These are phyloP conservation scores for Eucalyptus curtisii DNA, from an alignment of 345 rosid genomes.

Conservation along the genomic window DNA sequence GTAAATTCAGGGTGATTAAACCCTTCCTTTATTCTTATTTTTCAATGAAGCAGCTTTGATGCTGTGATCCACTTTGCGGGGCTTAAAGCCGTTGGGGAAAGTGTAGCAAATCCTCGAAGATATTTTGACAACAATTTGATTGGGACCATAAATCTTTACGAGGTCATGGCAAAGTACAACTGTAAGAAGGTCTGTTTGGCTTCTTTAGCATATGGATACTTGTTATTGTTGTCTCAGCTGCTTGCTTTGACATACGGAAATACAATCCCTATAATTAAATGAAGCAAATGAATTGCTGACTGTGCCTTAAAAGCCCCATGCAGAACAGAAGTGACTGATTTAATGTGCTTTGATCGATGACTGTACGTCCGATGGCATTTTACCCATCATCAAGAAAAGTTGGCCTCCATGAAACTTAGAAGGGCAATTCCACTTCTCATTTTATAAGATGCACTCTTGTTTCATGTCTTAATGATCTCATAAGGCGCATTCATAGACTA, in stretches of 20 bases:
- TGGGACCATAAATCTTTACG: conserved; percentile 67
- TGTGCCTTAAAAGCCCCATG: neutral
- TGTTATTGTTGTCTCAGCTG: neutral
- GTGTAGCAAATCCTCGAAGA: conserved; percentile 65
- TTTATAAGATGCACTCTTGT: neutral
- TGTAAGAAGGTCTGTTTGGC: conserved; percentile 47
- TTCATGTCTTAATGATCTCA: neutral
- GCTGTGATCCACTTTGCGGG: conserved; percentile 98
- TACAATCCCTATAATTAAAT: neutral
- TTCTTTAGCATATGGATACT: neutral
- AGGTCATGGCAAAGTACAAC: conserved; percentile 58
- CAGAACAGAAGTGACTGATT: neutral
- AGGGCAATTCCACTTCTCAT: neutral
- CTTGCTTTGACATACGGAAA: neutral
- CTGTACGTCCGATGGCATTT: neutral
- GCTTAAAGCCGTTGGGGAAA: conserved; percentile 88
- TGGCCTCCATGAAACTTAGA: neutral
- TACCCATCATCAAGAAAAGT: neutral
- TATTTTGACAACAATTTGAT: conserved; percentile 74
- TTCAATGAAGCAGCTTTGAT: conserved; percentile 43
- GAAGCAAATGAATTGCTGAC: neutral
- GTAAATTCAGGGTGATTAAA: neutral
- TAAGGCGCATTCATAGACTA: neutral
- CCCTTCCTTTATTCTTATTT: neutral
- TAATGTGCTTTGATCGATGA: neutral